phyloP scores from a whole-genome alignment of 257 asterid species.

The Primulina huaijiensis region DNA sequence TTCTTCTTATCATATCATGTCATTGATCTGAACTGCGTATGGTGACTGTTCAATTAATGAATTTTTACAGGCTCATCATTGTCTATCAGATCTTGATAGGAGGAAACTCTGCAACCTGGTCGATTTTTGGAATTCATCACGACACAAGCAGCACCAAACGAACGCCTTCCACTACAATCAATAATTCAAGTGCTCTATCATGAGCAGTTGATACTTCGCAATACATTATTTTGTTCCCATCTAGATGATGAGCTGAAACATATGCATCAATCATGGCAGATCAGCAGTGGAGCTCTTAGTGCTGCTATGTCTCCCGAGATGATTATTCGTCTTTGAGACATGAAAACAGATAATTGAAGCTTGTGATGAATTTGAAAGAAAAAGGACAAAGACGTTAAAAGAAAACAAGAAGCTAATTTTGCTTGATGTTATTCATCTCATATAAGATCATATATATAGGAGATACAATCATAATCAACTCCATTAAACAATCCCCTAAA shows the following conservation, averaged over 20 bases:
- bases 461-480: no score
- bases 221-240: constrained; percentile 55
- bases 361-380: constrained; percentile 25
- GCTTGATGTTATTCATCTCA: no score
- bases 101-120: constrained; percentile 75
- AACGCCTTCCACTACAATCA: constrained; percentile 89
- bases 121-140: constrained; percentile 82
- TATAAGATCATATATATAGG: no score
- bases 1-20: no score
- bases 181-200: constrained; percentile 87
- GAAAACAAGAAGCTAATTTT: no score
- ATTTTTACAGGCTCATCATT: constrained; percentile 66
- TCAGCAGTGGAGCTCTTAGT: constrained; percentile 82
- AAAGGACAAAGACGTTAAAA: no score
- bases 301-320: constrained; percentile 90
- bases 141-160: constrained; percentile 94
- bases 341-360: constrained; percentile 88
- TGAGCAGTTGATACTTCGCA: constrained; percentile 82
- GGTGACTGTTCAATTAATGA: constrained; percentile 10
- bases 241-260: constrained; percentile 84
- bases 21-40: neutral
- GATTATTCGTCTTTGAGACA: constrained; percentile 87
- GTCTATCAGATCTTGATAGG: constrained; percentile 70
- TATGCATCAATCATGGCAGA: constrained; percentile 76
- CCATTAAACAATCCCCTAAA: no score